A percentile compares a stretch with the other conserved stretches of the same genome.
These are phyloP conservation scores for Sambucus nigra DNA, from an alignment of 129 eudicot genomes.

Conservation along the genomic window DNA sequence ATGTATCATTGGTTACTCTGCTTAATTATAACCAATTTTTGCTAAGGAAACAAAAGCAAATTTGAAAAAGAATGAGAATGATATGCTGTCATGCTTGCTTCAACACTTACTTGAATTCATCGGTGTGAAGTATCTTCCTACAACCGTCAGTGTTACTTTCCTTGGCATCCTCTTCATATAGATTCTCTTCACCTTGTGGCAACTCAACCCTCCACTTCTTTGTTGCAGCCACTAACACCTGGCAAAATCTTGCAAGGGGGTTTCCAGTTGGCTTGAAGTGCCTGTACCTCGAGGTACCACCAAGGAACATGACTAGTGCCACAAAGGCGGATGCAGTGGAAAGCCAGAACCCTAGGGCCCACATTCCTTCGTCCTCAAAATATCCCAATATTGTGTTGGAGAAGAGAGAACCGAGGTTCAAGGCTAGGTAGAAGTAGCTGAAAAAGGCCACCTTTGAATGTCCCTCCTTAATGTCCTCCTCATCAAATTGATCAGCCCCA, in stretches of 20 bases:
- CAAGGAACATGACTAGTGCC: conserved; percentile 62
- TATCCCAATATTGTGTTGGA: conserved; percentile 77
- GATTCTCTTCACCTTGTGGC: conserved; percentile 35
- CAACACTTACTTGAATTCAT: conserved; percentile 74
- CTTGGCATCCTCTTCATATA: conserved; percentile 38
- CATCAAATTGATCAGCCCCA: conserved; percentile 96
- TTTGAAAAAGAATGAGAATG: no score
- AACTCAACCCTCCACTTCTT: conserved; percentile 52
- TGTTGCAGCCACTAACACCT: conserved; percentile 73
- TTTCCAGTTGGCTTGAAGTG: conserved; percentile 89
- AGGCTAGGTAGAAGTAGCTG: conserved; percentile 84
- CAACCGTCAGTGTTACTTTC: conserved; percentile 28
- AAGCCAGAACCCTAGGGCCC: conserved; percentile 86
- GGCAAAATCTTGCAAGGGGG: conserved; percentile 76
- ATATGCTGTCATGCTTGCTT: background rate
- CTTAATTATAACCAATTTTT: no score
- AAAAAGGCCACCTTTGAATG: conserved; percentile 77
- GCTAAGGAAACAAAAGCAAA: no score
- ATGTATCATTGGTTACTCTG: no score
- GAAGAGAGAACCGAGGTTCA: conserved; percentile 81
- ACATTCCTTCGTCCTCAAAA: conserved; percentile 78
- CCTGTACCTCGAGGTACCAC: conserved; percentile 66
- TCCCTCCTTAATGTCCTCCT: conserved; percentile 47
- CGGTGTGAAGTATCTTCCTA: conserved; percentile 69
- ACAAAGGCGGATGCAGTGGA: conserved; percentile 68